Percentiles rank a stretch among this genome's conserved stretches.
phyloP scores from a whole-genome alignment of 768 basidiomycete genomes.

The Phlegmacium glaucopus region DNA sequence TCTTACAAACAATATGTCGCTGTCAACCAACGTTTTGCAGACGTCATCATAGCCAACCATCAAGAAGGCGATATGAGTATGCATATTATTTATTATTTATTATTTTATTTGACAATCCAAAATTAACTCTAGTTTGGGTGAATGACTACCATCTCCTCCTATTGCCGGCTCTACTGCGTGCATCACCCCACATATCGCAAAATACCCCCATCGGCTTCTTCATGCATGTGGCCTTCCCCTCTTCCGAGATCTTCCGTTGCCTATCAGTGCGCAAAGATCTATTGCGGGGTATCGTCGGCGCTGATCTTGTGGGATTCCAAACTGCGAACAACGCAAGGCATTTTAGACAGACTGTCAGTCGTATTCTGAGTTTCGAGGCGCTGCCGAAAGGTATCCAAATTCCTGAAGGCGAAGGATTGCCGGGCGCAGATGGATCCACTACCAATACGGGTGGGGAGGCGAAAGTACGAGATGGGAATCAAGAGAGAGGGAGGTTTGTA shows the following conservation, averaged over 20 bases:
- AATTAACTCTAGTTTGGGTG: slow-evolving; percentile 47
- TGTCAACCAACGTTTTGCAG: slow-evolving; percentile 89
- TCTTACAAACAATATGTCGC: slow-evolving; percentile 83
- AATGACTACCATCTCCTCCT: slow-evolving; percentile 98
- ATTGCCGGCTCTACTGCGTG: slow-evolving; percentile 81
- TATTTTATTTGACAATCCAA: slow-evolving; percentile 11
- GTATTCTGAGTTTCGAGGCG: slow-evolving; percentile 78
- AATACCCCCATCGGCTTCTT: slow-evolving; percentile 86
- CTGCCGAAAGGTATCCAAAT: slow-evolving; percentile 81
- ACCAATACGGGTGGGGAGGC: slow-evolving; percentile 7
- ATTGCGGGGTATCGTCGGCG: slow-evolving; percentile 84
- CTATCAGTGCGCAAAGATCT: slow-evolving; percentile 75
- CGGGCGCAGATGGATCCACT: slow-evolving; percentile 3
- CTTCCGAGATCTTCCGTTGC: slow-evolving; percentile 93
- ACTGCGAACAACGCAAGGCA: slow-evolving; percentile 81
- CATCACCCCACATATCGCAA: slow-evolving; percentile 48
- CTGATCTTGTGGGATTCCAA: slow-evolving; percentile 93
- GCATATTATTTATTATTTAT: slow-evolving; percentile 11
- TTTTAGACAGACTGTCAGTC: slow-evolving; percentile 80
- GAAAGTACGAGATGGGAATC: slow-evolving; percentile 24
- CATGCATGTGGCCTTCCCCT: slow-evolving; percentile 95
- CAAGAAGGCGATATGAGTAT: slow-evolving; percentile 81
- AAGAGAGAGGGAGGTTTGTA: slow-evolving; percentile 58
- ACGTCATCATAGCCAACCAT: slow-evolving; percentile 75
- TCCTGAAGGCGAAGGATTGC: slow-evolving; percentile 33